Percentiles rank a stretch among this genome's conserved stretches.
Evolutionary conservation across 2,329 filamentous ascomycete genomes (phyloP).

Genomic region (Verticillium tricorpus): DNA sequence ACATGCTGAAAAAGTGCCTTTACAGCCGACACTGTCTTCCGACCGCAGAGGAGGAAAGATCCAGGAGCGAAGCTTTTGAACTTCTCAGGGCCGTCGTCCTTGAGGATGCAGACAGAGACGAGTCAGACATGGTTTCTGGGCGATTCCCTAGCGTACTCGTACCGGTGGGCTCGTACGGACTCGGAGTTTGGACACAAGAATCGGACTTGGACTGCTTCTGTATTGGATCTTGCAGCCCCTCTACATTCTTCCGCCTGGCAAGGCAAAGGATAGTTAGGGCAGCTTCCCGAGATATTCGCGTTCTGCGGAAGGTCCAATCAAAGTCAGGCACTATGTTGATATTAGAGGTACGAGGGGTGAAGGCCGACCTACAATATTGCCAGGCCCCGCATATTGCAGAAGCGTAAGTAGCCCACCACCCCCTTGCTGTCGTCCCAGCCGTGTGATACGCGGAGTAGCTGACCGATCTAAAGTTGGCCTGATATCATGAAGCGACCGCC

Average conservation of each 20-base stretch:
- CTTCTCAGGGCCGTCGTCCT: slow-evolving; percentile 38
- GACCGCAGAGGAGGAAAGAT: slow-evolving; percentile 33
- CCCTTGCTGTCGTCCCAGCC: too few relatives aligned
- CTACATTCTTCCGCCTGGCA: slow-evolving; percentile 57
- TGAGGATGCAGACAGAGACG: slow-evolving; percentile 19
- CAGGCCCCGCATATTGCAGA: slow-evolving; percentile 51
- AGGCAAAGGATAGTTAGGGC: slow-evolving; percentile 48
- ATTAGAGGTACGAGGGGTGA: slow-evolving; percentile 52
- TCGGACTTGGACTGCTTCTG: slow-evolving; percentile 65
- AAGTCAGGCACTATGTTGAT: slow-evolving; percentile 61
- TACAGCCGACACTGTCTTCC: slow-evolving; percentile 38
- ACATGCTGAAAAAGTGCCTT: slow-evolving; percentile 33
- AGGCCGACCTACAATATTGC: slow-evolving; percentile 64
- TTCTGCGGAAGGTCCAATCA: slow-evolving; percentile 54
- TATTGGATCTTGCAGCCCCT: slow-evolving; percentile 56
- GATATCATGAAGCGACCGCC: slow-evolving; percentile 40
- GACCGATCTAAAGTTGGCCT: slow-evolving; percentile 33
- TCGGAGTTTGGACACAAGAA: slow-evolving; percentile 55
- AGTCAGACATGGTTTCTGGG: slow-evolving; percentile 4
- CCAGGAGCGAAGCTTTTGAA: slow-evolving; percentile 38
- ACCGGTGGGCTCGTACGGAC: slow-evolving; percentile 61
- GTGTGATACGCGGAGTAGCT: background rate
- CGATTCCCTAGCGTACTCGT: slow-evolving; percentile 42
- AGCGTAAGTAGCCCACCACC: slow-evolving; percentile 28
- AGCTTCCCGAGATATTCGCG: slow-evolving; percentile 34